A percentile compares a stretch with the other conserved stretches of the same genome.
These are phyloP conservation scores for Beta vulgaris DNA, from an alignment of 148 eudicot genomes.

Conservation along the genomic window DNA sequence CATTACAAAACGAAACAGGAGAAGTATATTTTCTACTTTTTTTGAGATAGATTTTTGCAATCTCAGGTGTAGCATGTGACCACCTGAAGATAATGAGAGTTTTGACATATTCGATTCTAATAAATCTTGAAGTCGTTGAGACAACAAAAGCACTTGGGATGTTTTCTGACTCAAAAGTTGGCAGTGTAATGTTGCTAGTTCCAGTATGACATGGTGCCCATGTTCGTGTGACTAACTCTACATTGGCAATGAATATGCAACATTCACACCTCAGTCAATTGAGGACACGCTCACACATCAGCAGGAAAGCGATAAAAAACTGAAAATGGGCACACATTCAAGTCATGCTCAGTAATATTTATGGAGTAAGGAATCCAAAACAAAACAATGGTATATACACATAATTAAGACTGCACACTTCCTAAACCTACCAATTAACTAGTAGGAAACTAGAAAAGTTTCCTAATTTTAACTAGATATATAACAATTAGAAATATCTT, in stretches of 20 bases:
- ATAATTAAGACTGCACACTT: no score
- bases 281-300: not conserved
- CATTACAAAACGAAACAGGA: no score
- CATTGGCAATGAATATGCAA: not conserved
- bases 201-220: not conserved
- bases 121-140: not conserved
- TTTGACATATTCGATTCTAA: not conserved
- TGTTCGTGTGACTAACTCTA: not conserved
- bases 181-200: not conserved
- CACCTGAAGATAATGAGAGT: not conserved
- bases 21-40: no score
- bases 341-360: no score
- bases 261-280: not conserved
- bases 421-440: no score
- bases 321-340: no score
- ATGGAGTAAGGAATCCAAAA: no score
- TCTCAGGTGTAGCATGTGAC: not conserved
- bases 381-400: no score
- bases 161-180: conserved; percentile 1
- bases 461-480: no score
- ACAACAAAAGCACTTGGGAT: not conserved
- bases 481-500: no score
- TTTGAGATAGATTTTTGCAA: no score
- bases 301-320: not conserved
- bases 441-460: no score